Base-by-base conservation (phyloP, 495 filamentous ascomycete genomes). In the Pseudomonodictys pantanalensis region DNA sequence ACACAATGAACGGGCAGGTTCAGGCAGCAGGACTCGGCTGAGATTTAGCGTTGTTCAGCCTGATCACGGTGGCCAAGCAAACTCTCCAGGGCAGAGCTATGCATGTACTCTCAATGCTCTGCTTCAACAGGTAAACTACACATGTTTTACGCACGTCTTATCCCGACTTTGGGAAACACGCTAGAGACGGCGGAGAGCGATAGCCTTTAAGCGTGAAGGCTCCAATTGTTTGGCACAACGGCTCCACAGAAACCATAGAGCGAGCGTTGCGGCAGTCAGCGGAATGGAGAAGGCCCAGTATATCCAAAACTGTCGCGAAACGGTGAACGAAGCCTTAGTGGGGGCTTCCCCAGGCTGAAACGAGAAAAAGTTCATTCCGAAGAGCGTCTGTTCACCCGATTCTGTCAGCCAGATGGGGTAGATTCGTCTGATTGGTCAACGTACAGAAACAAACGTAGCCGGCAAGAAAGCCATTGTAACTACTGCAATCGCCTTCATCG, bases 401-500 rank as follows among this genome's bases (percentile, higher is more conserved):
- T 11, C 3, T n/a, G 12, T 28, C 8, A 12, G n/a, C n/a, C 23
- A 23, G 35, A 12, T 22, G 39, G 52, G 8, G 17, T 17, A 7
- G 17, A 12, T n/a, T n/a, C n/a, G n/a, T n/a, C n/a, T n/a, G 12
- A 18, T 20, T 3, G 38, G 24, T 6, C n/a, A 20, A 35, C 38
- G 43, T 20, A 55, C 52, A 6, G 52, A 55, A 23, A 55, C 4
- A 30, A 55, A 55, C 10, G 52, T 55, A 5, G 52, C 15, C 17
- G 52, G 52, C 38, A 55, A 45, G 39, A 55, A 55, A 32, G 38
- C 25, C 52, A 55, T 55, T 8, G 52, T 55, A n/a, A 55, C 52
- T 18, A 44, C 25, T 5, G 52, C 35, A 32, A 55, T 55, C 23
- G 52, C 26, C 39, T 25, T 55, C 52, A 55, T 55, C 3, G 35